Evolutionary conservation across 768 basidiomycete genomes (phyloP), one percentile per base, ranked within the genome.

Genomic region (Leccinum ochraceum): DNA sequence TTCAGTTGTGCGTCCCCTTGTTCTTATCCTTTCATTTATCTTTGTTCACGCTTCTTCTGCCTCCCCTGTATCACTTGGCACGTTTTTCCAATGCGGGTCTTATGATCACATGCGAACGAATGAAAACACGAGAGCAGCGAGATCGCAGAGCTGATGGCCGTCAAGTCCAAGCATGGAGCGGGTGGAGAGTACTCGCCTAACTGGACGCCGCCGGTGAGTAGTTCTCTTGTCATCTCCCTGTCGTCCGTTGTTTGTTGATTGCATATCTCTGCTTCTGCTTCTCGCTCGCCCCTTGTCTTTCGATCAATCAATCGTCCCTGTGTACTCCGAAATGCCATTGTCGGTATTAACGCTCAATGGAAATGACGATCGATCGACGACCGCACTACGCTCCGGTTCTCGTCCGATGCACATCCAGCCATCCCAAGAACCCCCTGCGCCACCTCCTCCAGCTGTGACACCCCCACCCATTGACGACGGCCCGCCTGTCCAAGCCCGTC

Each of bases 131-230:
- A 0, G 54, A 26, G 26, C 68, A 93, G 92, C 63, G 92, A 94
- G 73, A 91, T 94, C 64, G 86, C 91, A 26, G 89, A 90, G 71
- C 79, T 94, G 60, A 89, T 94, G 89, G 82, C 84, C 54, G 79
- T 92, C 54, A 90, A 91, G 71, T 86, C 90, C 20, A 93, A 94
- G 72, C 88, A 91, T 70, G 87, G 90, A 20, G 81, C 86, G 2
- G 90, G 87, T 39, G 91, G 90, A 24, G 89, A 92, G 65, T 93
- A 87, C 69, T 79, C 85, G 24, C 86, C 88, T 17, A 86, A 88
- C 57, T 94, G 91, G 92, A 76, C 77, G 52, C 87, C 86, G 22
- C 79, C 80, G 66, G 88, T 87, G 65, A 65, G 77, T 67, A 16
- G 52, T 36, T 46, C 44, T 46, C 44, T 46, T 46, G 42, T n/a